Percentiles rank a stretch among this genome's conserved stretches.
Conservation (phyloP, 225 moss, liverwort and hornwort species). For the Sphagnum contortum region DNA sequence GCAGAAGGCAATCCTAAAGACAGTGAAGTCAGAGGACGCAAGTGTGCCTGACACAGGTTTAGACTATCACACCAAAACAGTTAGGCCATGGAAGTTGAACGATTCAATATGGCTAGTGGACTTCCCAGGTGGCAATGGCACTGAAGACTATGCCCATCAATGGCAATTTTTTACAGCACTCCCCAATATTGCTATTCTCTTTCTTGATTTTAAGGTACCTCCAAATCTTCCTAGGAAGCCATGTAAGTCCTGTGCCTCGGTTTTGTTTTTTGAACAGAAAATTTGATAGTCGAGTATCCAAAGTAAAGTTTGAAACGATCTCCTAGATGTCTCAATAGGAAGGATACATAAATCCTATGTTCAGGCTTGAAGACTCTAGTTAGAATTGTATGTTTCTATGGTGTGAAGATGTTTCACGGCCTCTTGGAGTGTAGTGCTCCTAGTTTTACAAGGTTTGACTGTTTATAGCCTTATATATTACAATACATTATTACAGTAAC, state of each 20-base stretch:
- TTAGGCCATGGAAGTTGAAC: not conserved
- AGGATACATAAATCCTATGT: no score
- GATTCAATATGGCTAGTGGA: conserved; percentile 1
- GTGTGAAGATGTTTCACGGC: no score
- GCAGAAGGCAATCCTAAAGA: no score
- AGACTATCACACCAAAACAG: not conserved
- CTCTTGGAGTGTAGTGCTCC: no score
- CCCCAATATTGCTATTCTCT: conserved; percentile 6
- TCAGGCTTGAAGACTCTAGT: no score
- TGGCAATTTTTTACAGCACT: conserved; percentile 8
- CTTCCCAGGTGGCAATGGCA: conserved; percentile 14
- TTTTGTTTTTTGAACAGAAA: not conserved
- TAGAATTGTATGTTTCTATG: no score
- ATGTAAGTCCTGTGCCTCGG: not conserved
- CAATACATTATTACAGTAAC: no score
- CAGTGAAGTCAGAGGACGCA: no score
- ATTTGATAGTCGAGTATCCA: not conserved
- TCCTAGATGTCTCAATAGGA: no score
- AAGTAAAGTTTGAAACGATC: not conserved
- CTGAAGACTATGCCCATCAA: conserved; percentile 2
- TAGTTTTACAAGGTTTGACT: no score
- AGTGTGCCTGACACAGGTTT: no score
- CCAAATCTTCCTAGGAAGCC: not conserved
- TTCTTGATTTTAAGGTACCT: conserved; percentile 15
- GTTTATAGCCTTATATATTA: no score